Conservation (phyloP, 2,329 filamentous ascomycete species). For the Cladosporium sp. region DNA sequence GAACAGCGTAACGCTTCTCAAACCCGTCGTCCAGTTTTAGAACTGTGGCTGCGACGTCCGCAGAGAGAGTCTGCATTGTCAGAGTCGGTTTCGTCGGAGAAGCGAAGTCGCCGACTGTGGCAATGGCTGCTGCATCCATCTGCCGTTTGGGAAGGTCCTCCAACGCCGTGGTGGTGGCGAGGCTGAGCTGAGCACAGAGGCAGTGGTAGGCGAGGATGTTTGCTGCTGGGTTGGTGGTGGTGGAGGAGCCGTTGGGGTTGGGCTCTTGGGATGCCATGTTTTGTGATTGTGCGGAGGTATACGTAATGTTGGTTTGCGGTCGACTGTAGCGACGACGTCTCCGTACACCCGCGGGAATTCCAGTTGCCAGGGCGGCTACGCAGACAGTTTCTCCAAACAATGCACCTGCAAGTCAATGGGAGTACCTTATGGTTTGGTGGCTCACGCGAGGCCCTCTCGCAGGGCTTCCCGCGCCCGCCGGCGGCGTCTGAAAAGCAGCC, state of each 20-base stretch:
- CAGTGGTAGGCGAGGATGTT: slow-evolving; percentile 50
- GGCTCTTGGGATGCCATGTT: slow-evolving; percentile 3
- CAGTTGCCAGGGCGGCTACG: too few species aligned
- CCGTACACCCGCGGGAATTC: too few species aligned
- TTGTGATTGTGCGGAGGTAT: background rate
- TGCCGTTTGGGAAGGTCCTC: slow-evolving; percentile 47
- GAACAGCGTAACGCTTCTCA: slow-evolving; percentile 56
- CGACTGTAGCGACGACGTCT: background rate
- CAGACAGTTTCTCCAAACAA: too few species aligned
- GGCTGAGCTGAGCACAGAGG: slow-evolving; percentile 59
- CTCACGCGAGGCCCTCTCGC: too few species aligned
- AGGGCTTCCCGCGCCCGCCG: too few species aligned
- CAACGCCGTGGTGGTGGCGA: slow-evolving; percentile 53
- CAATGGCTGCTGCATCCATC: slow-evolving; percentile 50
- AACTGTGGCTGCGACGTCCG: slow-evolving; percentile 16
- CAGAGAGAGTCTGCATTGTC: slow-evolving; percentile 15
- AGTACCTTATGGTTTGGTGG: too few species aligned
- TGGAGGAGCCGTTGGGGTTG: slow-evolving; percentile 3
- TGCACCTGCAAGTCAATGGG: too few species aligned
- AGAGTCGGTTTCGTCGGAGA: slow-evolving; percentile 16
- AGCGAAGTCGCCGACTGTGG: slow-evolving; percentile 13
- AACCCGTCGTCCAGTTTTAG: slow-evolving; percentile 50
- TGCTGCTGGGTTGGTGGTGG: slow-evolving; percentile 4
- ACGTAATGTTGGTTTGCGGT: background rate
- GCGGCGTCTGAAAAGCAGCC: too few species aligned